Conservation (phyloP, 1,284 basidiomycete genomes). For the Tetrapyrgos nigripes region DNA sequence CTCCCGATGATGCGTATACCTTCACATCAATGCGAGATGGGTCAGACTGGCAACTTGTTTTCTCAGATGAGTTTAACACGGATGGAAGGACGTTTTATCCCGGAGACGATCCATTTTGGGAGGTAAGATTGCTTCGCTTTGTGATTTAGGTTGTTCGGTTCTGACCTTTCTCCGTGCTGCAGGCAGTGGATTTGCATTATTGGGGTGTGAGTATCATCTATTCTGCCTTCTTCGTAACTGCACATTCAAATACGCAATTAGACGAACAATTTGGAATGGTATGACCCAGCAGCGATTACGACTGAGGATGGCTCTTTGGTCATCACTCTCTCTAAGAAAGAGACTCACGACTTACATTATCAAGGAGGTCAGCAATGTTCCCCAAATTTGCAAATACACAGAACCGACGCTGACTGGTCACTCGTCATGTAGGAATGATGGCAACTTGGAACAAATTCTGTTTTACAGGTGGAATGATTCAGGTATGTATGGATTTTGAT, state of each 20-base stretch:
- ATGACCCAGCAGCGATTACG: constrained; percentile 61
- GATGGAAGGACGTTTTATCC: constrained; percentile 76
- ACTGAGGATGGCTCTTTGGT: constrained; percentile 61
- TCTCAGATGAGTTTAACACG: constrained; percentile 82
- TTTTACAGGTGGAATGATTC: constrained; percentile 71
- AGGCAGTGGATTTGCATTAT: constrained; percentile 57
- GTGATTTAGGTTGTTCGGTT: constrained; percentile 64
- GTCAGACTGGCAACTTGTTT: constrained; percentile 51
- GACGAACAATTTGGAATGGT: constrained; percentile 72
- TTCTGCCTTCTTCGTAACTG: too few relatives aligned
- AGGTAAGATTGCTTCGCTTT: constrained; percentile 41
- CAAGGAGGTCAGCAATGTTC: constrained; percentile 34
- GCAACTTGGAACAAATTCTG: constrained; percentile 64
- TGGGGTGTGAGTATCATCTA: constrained; percentile 43
- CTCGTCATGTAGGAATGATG: constrained; percentile 33
- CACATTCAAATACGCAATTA: too few relatives aligned
- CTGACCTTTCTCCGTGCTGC: constrained; percentile 40
- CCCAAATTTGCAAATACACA: background rate
- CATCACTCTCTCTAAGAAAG: constrained; percentile 53
- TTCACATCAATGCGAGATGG: constrained; percentile 58
- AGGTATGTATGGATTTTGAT: too few relatives aligned
- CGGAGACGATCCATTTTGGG: constrained; percentile 70
- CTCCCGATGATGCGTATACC: constrained; percentile 59
- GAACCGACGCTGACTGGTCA: background rate
- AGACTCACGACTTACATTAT: constrained; percentile 58